phyloP scores from a whole-genome alignment of 2,329 filamentous ascomycete genomes.

The Lachnellula occidentalis region DNA sequence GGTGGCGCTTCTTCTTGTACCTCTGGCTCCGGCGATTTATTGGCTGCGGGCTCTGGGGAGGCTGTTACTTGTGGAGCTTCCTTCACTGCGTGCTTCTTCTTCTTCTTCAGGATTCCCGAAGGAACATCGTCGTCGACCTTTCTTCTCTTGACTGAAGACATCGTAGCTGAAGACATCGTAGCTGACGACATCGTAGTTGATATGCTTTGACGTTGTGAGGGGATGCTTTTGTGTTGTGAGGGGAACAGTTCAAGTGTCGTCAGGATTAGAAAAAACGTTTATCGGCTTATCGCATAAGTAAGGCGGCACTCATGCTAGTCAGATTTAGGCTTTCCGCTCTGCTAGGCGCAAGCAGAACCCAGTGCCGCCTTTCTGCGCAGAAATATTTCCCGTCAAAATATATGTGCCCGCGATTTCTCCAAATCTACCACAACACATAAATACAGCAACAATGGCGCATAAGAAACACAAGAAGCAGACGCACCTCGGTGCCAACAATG shows the following conservation, averaged over 20 bases:
- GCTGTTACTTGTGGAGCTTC: conserved; percentile 9
- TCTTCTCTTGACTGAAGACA: conserved; percentile 31
- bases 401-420: conserved; percentile 18
- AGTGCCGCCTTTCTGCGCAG: conserved; percentile 25
- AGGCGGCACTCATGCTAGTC: no score
- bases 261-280: conserved; percentile 23
- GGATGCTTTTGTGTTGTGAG: not conserved
- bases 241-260: not conserved
- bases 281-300: conserved; percentile 28
- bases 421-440: conserved; percentile 12
- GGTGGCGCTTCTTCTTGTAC: conserved; percentile 14
- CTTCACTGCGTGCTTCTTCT: conserved; percentile 9
- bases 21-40: conserved; percentile 18
- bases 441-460: conserved; percentile 60
- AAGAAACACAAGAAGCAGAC: conserved; percentile 84
- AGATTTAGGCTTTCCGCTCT: no score
- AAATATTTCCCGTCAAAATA: conserved; percentile 19
- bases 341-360: not conserved
- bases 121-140: conserved; percentile 25
- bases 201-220: not conserved
- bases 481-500: conserved; percentile 60
- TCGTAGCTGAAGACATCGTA: conserved; percentile 25
- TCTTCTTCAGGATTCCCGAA: conserved; percentile 13
- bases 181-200: conserved; percentile 26
- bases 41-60: conserved; percentile 3